These are phyloP conservation scores for Orobanche coerulescens DNA, from an alignment of 257 asterid genomes.

Conservation along the genomic window DNA sequence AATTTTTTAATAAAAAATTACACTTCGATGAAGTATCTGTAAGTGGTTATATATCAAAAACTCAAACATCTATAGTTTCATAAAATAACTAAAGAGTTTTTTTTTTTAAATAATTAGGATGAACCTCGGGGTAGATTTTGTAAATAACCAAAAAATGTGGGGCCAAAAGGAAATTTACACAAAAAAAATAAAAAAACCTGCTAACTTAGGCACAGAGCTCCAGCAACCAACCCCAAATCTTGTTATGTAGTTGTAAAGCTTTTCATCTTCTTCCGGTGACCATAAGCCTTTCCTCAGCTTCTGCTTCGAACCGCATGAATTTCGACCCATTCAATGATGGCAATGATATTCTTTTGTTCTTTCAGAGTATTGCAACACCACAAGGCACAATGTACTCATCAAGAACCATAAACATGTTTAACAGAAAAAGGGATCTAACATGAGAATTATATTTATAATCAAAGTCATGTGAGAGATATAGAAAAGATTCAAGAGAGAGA, in stretches of 20 bases:
- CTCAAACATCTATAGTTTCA: no score
- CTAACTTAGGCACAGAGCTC: conserved; percentile 87
- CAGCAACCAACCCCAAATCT: conserved; percentile 86
- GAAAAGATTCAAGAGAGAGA: conserved; percentile 20
- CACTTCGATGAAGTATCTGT: background rate
- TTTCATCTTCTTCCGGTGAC: conserved; percentile 97
- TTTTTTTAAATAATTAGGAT: background rate
- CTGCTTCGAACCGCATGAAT: conserved; percentile 52
- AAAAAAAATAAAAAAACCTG: conserved; percentile 38
- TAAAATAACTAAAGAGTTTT: no score
- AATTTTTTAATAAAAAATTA: background rate
- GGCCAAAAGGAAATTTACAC: no score
- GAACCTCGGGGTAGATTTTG: background rate
- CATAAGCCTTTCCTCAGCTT: conserved; percentile 81
- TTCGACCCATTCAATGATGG: conserved; percentile 42
- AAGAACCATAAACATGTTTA: conserved; percentile 8
- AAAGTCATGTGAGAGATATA: conserved; percentile 32
- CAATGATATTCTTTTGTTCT: background rate
- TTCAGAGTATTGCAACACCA: background rate
- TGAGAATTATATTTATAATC: conserved; percentile 36
- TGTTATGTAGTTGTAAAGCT: conserved; percentile 49
- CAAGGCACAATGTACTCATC: background rate
- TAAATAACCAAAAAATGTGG: background rate
- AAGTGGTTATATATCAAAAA: no score
- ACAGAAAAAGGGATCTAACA: no score